Base-by-base conservation (phyloP, 495 filamentous ascomycete genomes). In the Patellaria atrata region DNA sequence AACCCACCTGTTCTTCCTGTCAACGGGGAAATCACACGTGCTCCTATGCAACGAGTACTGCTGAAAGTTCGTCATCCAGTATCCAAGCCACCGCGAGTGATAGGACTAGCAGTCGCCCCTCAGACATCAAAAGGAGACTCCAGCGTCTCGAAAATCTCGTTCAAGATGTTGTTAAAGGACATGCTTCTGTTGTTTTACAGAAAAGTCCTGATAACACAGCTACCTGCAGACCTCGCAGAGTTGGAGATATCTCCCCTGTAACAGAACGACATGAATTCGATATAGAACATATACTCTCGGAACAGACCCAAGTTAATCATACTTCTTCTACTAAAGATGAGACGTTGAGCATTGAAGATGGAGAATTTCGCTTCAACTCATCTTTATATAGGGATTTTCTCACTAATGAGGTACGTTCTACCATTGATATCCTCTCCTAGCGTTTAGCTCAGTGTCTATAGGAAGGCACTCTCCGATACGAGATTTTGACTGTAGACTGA, bases 351-450 rank as follows among this genome's bases (percentile, higher is more conserved):
- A 30, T 50, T 12, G 46, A 50, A 8, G 46, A 41, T 12, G 46
- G 41, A 4, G 38, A 50, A 22, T 42, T 43, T n/a, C 46, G 45
- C 12, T 50, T 50, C 30, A 42, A 45, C 3, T 50, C 46, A 1
- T 50, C 46, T 35, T 33, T 50, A 16, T 43, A 50, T 22, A 45
- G 27, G 12, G 46, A 41, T 30, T 35, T 50, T 5, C 23, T 50
- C 26, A 42, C 46, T 10, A 42, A 50, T 18, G 46, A 50, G 41
- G 45, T 49, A n/a, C n/a, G n/a, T n/a, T n/a, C n/a, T n/a, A n/a
- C n/a, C n/a, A n/a, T n/a, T n/a, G n/a, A n/a, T n/a, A n/a, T n/a
- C n/a, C n/a, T n/a, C n/a, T n/a, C n/a, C n/a, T n/a, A n/a, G n/a
- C n/a, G n/a, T n/a, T n/a, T n/a, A n/a, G n/a, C n/a, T n/a, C n/a